Base-by-base conservation (phyloP, 1,284 basidiomycete genomes). In the Rhodotorula glutinis region DNA sequence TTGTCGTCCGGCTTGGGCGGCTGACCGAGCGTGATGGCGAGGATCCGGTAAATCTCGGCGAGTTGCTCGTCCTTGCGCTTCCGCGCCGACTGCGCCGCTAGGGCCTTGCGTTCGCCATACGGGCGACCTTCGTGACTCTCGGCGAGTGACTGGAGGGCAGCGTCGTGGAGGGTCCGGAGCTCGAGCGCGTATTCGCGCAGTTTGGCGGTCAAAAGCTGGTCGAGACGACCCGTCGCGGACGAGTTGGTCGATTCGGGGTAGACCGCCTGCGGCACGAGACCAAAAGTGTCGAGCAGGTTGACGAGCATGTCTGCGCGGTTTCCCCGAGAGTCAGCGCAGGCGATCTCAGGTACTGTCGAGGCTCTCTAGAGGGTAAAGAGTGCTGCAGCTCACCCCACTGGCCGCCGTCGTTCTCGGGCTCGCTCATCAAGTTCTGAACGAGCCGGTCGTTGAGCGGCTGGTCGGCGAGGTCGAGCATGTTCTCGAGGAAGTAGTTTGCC, bases 401-500 rank as follows among this genome's bases (percentile, higher is more conserved):
- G 13, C 93, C 92, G 53, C 94, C 94, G 77, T 98, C 94, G 74
- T 86, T 88, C 77, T 94, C 87, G 38, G 91, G 90, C 60, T 88
- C 87, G 19, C 80, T 78, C 38, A 89, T 85, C 59, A 97, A 84
- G 80, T 88, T 88, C 56, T 83, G 85, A 58, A 97, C 82, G 19
- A 94, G 83, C 4, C 94, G 86, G 75, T 90, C 87, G 65, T 96
- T 91, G 55, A 95, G 80, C 0, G 89, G 87, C 63, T 87, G 83
- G 73, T 92, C 87, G 0, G 87, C 86, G 54, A 91, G 85, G 79
- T 95, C 84, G 73, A 98, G 90, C 65, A 88, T 86, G 56, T 87
- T 81, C 80, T 98, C 94, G 30, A 98, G 86, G 79, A 90, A 96
- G 81, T 90, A 94, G 82, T 98, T 97, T 62, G 88, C 84, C 63